These are phyloP conservation scores for Trichoderma simmonsii DNA, from an alignment of 2,329 filamentous ascomycete genomes.

Conservation along the genomic window DNA sequence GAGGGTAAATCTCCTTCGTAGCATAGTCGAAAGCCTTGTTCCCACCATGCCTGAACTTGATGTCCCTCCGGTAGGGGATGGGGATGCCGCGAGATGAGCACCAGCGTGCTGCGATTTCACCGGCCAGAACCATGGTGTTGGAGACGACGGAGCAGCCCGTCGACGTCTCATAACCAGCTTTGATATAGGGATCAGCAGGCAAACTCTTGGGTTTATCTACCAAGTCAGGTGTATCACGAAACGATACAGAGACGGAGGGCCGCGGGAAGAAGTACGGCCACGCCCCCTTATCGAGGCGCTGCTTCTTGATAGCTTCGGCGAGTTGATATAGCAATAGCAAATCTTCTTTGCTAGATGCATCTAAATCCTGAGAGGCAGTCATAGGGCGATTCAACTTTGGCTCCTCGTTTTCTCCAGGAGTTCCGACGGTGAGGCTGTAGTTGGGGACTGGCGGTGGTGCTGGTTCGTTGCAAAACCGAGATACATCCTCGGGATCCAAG, in stretches of 20 bases:
- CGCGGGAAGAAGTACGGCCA: slow-evolving; percentile 46
- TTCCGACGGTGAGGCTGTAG: slow-evolving; percentile 32
- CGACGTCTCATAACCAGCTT: slow-evolving; percentile 31
- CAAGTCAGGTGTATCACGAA: slow-evolving; percentile 28
- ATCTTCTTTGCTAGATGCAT: slow-evolving; percentile 41
- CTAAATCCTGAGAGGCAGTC: slow-evolving; percentile 42
- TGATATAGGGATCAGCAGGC: slow-evolving; percentile 51
- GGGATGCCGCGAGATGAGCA: slow-evolving; percentile 56
- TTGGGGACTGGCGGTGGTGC: slow-evolving; percentile 23
- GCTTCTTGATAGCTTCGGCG: slow-evolving; percentile 42
- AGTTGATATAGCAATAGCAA: slow-evolving; percentile 48
- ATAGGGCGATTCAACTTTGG: slow-evolving; percentile 40
- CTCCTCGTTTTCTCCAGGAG: slow-evolving; percentile 20
- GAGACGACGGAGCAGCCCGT: slow-evolving; percentile 35
- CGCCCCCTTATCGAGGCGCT: slow-evolving; percentile 46
- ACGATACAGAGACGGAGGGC: slow-evolving; percentile 43
- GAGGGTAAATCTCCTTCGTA: slow-evolving; percentile 35
- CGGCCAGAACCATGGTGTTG: slow-evolving; percentile 58
- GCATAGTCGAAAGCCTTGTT: slow-evolving; percentile 37
- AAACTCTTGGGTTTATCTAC: slow-evolving; percentile 27
- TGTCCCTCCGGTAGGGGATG: slow-evolving; percentile 56
- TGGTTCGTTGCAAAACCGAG: slow-evolving; percentile 41
- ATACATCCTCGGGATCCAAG: slow-evolving; percentile 52
- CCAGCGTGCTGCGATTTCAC: slow-evolving; percentile 60
- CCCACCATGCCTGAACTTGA: slow-evolving; percentile 38